Conservation (phyloP, 164 flowering plant genomes). For the Vitis cinerea region DNA sequence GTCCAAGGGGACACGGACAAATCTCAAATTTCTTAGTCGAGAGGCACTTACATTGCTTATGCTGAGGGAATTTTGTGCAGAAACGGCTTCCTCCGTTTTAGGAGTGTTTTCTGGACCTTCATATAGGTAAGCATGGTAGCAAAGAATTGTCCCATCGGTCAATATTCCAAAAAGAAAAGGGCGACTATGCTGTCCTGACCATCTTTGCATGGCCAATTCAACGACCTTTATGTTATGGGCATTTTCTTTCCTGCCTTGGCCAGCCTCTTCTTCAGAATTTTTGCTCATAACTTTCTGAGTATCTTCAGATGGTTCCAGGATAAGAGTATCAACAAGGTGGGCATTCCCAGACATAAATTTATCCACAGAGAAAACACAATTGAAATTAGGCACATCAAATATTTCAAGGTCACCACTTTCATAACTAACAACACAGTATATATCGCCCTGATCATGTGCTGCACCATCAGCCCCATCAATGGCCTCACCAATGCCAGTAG, state of each 20-base stretch:
- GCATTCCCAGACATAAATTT: slow-evolving; percentile 77
- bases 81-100: slow-evolving; percentile 55
- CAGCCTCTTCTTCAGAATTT: slow-evolving; percentile 39
- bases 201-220: slow-evolving; percentile 90
- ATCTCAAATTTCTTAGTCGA: slow-evolving; percentile 86
- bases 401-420: slow-evolving; percentile 82
- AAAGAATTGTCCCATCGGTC: slow-evolving; percentile 88
- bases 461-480: slow-evolving; percentile 88
- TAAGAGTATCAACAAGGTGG: slow-evolving; percentile 55
- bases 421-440: slow-evolving; percentile 89
- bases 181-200: slow-evolving; percentile 78
- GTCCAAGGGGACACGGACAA: slow-evolving; percentile 71
- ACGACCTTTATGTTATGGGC: slow-evolving; percentile 60
- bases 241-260: slow-evolving; percentile 60
- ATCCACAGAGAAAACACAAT: slow-evolving; percentile 73
- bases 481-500: slow-evolving; percentile 78
- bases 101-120: slow-evolving; percentile 68
- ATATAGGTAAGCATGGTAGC: slow-evolving; percentile 89
- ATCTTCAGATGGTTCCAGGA: slow-evolving; percentile 37
- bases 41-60: slow-evolving; percentile 51
- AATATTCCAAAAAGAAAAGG: slow-evolving; percentile 85
- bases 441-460: slow-evolving; percentile 81
- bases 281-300: slow-evolving; percentile 22
- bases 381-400: slow-evolving; percentile 91
- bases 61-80: slow-evolving; percentile 39